Evolutionary conservation across 768 basidiomycete genomes (phyloP).

Genomic region (Trametes villosa): DNA sequence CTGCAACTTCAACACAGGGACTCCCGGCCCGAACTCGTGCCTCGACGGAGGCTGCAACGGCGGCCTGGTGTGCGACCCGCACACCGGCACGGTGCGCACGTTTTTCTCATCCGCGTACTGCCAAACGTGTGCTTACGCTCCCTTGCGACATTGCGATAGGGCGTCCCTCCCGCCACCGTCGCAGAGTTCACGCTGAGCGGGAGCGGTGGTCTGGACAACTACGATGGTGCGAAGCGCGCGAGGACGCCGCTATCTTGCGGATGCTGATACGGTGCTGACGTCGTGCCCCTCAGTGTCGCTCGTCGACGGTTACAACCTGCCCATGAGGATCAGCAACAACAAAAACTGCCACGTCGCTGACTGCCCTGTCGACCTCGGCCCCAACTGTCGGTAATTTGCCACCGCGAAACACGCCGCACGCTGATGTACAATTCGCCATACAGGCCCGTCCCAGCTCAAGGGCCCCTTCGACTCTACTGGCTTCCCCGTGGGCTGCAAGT

Average conservation of each 20-base stretch:
- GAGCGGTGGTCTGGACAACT: conserved; percentile 35
- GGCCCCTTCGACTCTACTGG: conserved; percentile 41
- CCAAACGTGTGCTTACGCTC: neutral
- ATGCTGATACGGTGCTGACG: neutral
- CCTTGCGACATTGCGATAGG: conserved; percentile 19
- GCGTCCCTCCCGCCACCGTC: conserved; percentile 40
- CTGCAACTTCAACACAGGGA: conserved; percentile 39
- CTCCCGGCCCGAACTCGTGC: conserved; percentile 34
- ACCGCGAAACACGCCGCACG: neutral
- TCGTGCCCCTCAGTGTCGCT: conserved; percentile 29
- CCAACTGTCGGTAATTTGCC: conserved; percentile 35
- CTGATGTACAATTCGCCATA: neutral
- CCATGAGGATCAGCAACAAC: conserved; percentile 38
- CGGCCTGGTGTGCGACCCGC: conserved; percentile 41
- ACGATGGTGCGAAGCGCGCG: conserved; percentile 32
- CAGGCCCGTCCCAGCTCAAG: conserved; percentile 39
- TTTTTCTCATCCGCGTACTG: neutral
- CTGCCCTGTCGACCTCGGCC: conserved; percentile 43
- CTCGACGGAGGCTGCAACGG: conserved; percentile 45
- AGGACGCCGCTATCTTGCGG: neutral
- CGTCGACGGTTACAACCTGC: conserved; percentile 40
- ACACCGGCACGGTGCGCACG: conserved; percentile 40
- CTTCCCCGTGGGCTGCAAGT: conserved; percentile 48
- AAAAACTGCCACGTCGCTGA: conserved; percentile 37
- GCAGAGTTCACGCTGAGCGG: conserved; percentile 40